Conservation (phyloP, 75 land plant species). For the Cryptomeria japonica region DNA sequence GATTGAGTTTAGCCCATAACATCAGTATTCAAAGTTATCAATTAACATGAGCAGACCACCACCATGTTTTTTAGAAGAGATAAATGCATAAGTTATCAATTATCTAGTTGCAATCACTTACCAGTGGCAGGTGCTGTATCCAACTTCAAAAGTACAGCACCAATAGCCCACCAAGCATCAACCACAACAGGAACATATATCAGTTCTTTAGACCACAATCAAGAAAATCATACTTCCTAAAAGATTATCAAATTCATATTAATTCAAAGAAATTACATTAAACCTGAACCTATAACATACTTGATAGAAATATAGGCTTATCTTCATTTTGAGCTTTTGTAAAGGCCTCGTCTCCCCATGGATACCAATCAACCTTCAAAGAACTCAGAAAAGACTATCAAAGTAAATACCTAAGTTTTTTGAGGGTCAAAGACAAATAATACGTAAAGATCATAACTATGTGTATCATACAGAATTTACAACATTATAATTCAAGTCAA, state of each 20-base stretch:
- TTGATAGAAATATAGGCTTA: slow-evolving; percentile 95
- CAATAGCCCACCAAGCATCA: background rate
- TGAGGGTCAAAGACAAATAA: background rate
- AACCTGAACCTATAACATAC: slow-evolving; percentile 33
- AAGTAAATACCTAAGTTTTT: background rate
- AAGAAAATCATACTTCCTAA: background rate
- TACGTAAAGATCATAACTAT: background rate
- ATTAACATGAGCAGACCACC: background rate
- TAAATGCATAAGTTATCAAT: background rate
- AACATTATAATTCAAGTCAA: background rate
- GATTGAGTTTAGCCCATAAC: background rate
- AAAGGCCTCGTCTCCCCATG: slow-evolving; percentile 99
- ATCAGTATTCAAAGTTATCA: background rate
- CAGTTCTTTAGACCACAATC: background rate
- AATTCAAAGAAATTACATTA: background rate
- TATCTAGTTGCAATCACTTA: slow-evolving; percentile 29
- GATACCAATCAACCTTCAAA: slow-evolving; percentile 96
- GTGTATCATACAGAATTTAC: background rate
- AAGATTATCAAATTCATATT: background rate
- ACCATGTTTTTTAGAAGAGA: background rate
- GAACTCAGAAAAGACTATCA: background rate
- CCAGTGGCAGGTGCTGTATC: slow-evolving; percentile 99
- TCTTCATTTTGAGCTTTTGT: slow-evolving; percentile 78
- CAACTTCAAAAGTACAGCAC: slow-evolving; percentile 54
- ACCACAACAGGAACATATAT: slow-evolving; percentile 4